phyloP scores from a whole-genome alignment of 441 rosid species.

The Bocquillonia castaneifolia region DNA sequence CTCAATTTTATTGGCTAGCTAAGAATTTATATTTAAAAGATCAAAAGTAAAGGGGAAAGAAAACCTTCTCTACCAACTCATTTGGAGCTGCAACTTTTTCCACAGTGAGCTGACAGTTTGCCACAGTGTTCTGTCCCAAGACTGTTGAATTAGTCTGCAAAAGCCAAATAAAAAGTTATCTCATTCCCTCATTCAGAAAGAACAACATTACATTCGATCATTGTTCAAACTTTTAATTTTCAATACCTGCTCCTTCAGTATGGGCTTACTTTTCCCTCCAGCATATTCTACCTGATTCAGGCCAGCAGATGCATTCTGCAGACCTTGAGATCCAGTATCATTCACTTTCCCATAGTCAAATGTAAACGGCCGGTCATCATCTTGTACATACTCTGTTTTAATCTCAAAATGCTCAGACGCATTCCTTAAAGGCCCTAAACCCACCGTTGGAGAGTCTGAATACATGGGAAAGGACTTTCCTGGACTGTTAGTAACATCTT shows the following conservation, averaged over 20 bases:
- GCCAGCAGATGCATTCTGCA: conserved; percentile 28
- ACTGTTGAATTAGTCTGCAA: conserved; percentile 36
- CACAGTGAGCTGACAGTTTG: conserved; percentile 25
- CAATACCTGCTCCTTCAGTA: conserved; percentile 54
- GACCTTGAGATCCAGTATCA: conserved; percentile 39
- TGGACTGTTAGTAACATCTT: conserved; percentile 50
- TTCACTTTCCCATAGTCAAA: conserved; percentile 36
- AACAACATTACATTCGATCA: background rate
- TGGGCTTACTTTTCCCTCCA: conserved; percentile 35
- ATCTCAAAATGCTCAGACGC: conserved; percentile 36
- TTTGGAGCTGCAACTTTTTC: conserved; percentile 28
- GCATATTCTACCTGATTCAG: conserved; percentile 34
- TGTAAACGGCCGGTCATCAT: conserved; percentile 39
- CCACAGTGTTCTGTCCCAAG: conserved; percentile 25
- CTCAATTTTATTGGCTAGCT: background rate
- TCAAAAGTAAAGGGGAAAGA: background rate
- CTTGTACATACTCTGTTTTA: conserved; percentile 49
- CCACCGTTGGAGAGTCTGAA: conserved; percentile 48
- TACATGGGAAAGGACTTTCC: conserved; percentile 45
- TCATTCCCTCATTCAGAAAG: conserved; percentile 12
- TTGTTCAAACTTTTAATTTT: conserved; percentile 5
- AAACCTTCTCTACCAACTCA: conserved; percentile 39
- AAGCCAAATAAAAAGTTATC: conserved; percentile 16
- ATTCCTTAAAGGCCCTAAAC: conserved; percentile 36
- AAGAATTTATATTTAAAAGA: background rate